Evolutionary conservation across 345 rosid species (phyloP), one percentile per base, ranked within the genome.

Genomic region (Limnanthes douglasii): DNA sequence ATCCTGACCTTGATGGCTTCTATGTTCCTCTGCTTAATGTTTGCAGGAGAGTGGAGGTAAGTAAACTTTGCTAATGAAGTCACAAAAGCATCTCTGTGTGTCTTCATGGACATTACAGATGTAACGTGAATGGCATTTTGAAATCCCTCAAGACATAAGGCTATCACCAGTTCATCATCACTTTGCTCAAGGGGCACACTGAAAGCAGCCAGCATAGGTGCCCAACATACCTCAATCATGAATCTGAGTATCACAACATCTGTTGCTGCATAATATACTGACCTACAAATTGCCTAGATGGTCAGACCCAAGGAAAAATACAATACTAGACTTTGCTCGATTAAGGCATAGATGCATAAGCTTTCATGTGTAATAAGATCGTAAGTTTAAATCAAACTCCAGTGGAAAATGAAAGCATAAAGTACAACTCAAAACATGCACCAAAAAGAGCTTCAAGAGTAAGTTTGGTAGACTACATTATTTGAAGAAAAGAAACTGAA

Each of bases 191-290:
- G 90, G 31, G 96, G 99, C 45, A 92, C 96, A 46, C 99, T 92
- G 70, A 92, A 92, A 55, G 99, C 99, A 46, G 99, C 99, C 76
- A 92, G 52, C 99, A 92, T 85, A 27, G 96, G 96, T 57, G 99
- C 99, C 99, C 99, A 92, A 63, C 99, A 92, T 31, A 66, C 99
- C 67, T 92, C 99, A 48, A 85, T 64, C 99, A 92, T 92, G 70
- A 92, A 92, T 57, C 96, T 66, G 47, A 92, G 85, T 53, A 85
- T 73, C 51, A 78, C 90, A 34, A 75, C 93, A 75, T 92, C 96
- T n/a, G 93, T 78, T 47, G 99, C 99, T 27, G 99, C 94, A 68
- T 85, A 85, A 73, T 81, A 92, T 52, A 67, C 81, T 62, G 99
- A 92, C 92, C 99, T 92, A 62, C 83, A 81, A 53, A 57, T 48